Percentiles rank a stretch among this genome's conserved stretches.
Evolutionary conservation across 2,329 filamentous ascomycete species (phyloP).

Genomic region (Neonectria hederae): DNA sequence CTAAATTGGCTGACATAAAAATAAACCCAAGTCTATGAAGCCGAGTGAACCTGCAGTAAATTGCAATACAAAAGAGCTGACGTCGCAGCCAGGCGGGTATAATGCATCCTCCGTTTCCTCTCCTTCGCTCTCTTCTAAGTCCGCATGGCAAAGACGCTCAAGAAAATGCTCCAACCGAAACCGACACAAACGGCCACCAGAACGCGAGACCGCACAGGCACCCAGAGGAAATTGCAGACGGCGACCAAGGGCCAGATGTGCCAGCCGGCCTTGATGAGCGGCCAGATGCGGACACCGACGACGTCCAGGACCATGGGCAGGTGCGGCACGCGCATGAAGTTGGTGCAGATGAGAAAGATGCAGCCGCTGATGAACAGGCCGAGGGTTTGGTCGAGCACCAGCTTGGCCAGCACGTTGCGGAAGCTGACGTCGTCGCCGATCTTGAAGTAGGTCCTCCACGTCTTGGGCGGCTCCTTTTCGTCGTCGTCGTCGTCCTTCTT

Average conservation of each 20-base stretch:
- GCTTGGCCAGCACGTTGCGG: conserved; percentile 47
- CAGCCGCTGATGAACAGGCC: conserved; percentile 47
- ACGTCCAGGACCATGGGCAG: conserved; percentile 39
- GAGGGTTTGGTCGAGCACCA: conserved; percentile 50
- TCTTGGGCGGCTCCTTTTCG: conserved; percentile 14
- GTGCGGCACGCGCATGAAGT: conserved; percentile 44
- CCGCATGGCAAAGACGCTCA: conserved; percentile 47
- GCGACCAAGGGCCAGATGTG: conserved; percentile 50
- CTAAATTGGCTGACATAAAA: neutral
- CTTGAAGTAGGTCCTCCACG: conserved; percentile 26
- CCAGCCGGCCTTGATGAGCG: conserved; percentile 48
- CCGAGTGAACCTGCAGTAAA: neutral
- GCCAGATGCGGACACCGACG: conserved; percentile 41
- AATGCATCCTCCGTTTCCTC: neutral
- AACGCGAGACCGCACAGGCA: conserved; percentile 49
- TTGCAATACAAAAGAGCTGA: neutral
- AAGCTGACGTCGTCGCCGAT: conserved; percentile 45
- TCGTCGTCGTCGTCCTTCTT: conserved; percentile 40
- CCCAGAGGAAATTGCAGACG: conserved; percentile 49
- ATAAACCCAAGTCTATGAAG: neutral
- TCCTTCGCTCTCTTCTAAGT: conserved; percentile 14
- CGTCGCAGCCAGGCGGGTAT: neutral
- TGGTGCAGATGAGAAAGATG: conserved; percentile 49
- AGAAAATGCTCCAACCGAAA: conserved; percentile 51
- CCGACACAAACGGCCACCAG: conserved; percentile 49